Evolutionary conservation across 352 stramenopile genomes (phyloP), one percentile per base, ranked within the genome.

Genomic region (Pythium dissimile): DNA sequence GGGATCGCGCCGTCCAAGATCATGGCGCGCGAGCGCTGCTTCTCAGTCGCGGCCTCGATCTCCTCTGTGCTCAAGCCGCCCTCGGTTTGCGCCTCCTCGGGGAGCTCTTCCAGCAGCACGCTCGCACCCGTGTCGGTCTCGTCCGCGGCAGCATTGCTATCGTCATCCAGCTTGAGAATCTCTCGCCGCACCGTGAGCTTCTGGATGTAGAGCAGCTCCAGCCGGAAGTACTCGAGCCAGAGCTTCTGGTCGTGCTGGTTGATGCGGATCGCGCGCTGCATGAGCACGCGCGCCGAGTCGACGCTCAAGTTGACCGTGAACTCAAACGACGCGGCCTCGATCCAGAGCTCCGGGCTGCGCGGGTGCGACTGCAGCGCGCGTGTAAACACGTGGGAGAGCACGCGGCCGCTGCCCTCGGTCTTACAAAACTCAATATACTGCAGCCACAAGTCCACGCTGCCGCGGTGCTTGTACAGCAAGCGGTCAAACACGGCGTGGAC

Each of bases 181-280:
- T 92, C 80, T 13, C 85, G 83, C 59, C 85, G 85, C 42, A 90
- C 75, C 18, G 71, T 75, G 46, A 97, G 71, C 63, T 96, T 97
- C 66, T 95, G 81, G 61, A 96, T 89, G 66, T 96, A 97, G 43
- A 94, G 72, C 57, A 96, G 71, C 57, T 97, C 89, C 11, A 97
- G 67, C 27, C 88, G 80, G 50, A 96, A 96, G 63, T 96, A 97
- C 71, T 97, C 88, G 31, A 89, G 67, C 89, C 89, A 97, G 31
- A 97, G 78, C 43, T 86, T 88, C 45, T 80, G 73, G 51, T 82
- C 74, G 57, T 83, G 63, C 26, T 76, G 76, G 62, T 96, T 97
- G 47, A 97, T 88, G 34, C 89, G 84, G 53, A 97, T 92, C n/a
- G 84, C 88, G n/a, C 89, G 83, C 69, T 97, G 89, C 87, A 97